Percentiles rank a stretch among this genome's conserved stretches.
phyloP scores from a whole-genome alignment of 129 eudicot genomes.

The Tanacetum coccineum region DNA sequence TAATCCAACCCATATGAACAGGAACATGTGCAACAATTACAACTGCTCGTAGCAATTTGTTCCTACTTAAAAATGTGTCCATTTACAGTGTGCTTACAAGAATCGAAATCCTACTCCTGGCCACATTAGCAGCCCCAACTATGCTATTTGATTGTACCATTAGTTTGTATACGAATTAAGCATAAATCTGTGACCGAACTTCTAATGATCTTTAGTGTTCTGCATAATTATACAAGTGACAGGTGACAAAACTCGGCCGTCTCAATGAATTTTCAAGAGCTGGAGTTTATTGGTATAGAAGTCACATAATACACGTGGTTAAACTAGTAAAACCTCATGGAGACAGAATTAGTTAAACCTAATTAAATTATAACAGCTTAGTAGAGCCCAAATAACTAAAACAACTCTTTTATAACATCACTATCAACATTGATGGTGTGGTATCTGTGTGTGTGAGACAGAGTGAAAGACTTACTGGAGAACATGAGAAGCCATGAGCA shows the following conservation, averaged over 20 bases:
- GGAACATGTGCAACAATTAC: slow-evolving; percentile 4
- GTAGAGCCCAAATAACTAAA: too few relatives aligned
- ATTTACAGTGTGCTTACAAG: background rate
- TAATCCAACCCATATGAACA: slow-evolving; percentile 11
- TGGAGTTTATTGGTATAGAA: background rate
- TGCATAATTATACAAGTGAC: slow-evolving; percentile 11
- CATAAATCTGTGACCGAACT: background rate
- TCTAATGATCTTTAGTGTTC: background rate
- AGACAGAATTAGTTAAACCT: background rate
- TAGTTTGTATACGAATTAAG: background rate
- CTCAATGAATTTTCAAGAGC: background rate
- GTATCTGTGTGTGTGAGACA: background rate
- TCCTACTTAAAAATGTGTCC: background rate
- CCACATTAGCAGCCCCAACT: background rate
- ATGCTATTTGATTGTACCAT: background rate
- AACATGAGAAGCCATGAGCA: slow-evolving; percentile 97
- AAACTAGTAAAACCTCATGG: slow-evolving; percentile 7
- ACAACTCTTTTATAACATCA: too few relatives aligned
- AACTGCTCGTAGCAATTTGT: background rate
- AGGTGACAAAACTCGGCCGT: background rate
- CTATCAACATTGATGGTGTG: too few relatives aligned
- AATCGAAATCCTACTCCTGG: background rate
- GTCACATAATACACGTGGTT: background rate
- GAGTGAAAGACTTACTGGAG: slow-evolving; percentile 53
- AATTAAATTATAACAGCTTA: too few relatives aligned